Base-by-base conservation (phyloP, 345 rosid species). In the Anastatica hierochuntica region DNA sequence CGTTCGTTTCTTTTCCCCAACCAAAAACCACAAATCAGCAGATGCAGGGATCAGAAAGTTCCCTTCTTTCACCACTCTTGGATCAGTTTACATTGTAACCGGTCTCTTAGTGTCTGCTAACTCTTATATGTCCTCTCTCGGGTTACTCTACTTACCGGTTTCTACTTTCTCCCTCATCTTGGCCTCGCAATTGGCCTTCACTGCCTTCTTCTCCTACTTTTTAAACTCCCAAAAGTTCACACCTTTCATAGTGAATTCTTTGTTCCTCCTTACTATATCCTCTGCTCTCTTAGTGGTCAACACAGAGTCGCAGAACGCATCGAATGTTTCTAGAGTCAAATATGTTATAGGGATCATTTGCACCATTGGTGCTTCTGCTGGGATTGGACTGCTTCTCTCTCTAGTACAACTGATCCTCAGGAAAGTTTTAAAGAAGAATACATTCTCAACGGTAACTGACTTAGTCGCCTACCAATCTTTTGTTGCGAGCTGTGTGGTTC, bases 181-280 rank as follows among this genome's bases (percentile, higher is more conserved):
- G 15, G 75, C 79, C 6, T 72, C 77, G 0, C 79, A 76, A 3
- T n/a, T 76, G 19, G 79, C 72, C 33, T 78, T 83, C 74, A 80
- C 74, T 38, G 78, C 77, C 35, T 52, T 76, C 24, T 76, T 83
- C 65, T 78, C 84, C 0, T 74, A 9, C 34, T 67, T 78, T 66
- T 62, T 80, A 14, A 76, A 80, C 62, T 58, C 72, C 0, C 78
- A 75, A 29, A 77, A 71, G 45, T 71, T 79, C 72, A 71, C 75
- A 16, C 73, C 82, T 27, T 69, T 66, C 50, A 63, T 60, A 0
- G 23, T 69, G 8, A 79, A 77, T 14, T 75, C 81, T 24, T 16
- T 73, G 1, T 58, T 77, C 47, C 76, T 81, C 42, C 78, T 76
- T 30, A 72, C 79, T 0, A 38, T 72, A 29, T 79, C 89, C 13